Evolutionary conservation across 2,329 filamentous ascomycete genomes (phyloP).

Genomic region (Trichoderma sp.): DNA sequence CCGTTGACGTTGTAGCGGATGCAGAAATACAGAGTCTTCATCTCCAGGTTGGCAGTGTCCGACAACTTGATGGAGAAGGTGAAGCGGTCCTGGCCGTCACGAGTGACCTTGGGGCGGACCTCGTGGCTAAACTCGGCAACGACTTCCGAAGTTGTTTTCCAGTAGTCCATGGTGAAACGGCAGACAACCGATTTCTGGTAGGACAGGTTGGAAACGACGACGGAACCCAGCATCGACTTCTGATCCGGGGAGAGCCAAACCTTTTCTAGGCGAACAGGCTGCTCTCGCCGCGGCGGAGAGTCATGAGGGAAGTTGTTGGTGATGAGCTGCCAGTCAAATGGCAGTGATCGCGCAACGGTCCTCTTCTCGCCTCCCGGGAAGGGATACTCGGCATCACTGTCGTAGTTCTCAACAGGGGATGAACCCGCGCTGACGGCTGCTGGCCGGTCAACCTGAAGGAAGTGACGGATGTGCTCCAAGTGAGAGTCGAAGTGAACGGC

Average conservation of each 20-base stretch:
- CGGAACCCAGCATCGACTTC: conserved; percentile 76
- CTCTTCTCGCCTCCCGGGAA: conserved; percentile 57
- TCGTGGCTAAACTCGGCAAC: conserved; percentile 82
- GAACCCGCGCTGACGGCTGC: conserved; percentile 94
- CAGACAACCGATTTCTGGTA: conserved; percentile 89
- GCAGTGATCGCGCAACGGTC: conserved; percentile 41
- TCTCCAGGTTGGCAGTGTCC: conserved; percentile 85
- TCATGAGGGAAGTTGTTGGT: conserved; percentile 74
- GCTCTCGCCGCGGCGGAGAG: conserved; percentile 52
- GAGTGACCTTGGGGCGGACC: conserved; percentile 62
- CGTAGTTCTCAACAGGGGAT: conserved; percentile 84
- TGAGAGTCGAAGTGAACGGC: conserved; percentile 98
- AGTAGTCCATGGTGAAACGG: conserved; percentile 94
- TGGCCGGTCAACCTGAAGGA: conserved; percentile 87
- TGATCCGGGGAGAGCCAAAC: conserved; percentile 86
- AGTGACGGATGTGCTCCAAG: conserved; percentile 93
- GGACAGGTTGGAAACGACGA: conserved; percentile 82
- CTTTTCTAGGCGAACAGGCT: conserved; percentile 76
- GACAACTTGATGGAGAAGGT: conserved; percentile 91
- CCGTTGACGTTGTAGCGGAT: conserved; percentile 82
- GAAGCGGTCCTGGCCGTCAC: conserved; percentile 78
- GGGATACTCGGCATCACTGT: conserved; percentile 85
- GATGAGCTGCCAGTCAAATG: conserved; percentile 83
- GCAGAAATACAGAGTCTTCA: conserved; percentile 90
- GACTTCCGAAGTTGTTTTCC: conserved; percentile 97